Conservation (phyloP, 441 rosid species). For the Raphanus hybrid region DNA sequence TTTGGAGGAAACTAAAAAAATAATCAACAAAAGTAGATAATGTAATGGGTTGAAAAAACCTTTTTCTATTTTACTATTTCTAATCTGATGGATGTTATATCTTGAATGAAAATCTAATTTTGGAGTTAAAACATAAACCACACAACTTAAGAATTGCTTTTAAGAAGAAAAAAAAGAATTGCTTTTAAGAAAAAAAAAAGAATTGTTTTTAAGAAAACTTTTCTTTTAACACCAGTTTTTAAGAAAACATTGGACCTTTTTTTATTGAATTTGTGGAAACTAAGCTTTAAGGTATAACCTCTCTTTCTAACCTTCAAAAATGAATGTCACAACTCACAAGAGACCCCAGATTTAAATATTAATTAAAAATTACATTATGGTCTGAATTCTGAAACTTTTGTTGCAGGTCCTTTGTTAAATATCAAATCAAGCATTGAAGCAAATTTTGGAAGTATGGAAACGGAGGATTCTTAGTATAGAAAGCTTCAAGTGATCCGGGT, state of each 20-base stretch:
- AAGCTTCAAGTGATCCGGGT: background rate
- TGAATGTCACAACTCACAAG: background rate
- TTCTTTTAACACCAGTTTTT: too few species aligned
- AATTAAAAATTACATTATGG: background rate
- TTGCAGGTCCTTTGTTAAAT: background rate
- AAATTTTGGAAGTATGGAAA: background rate
- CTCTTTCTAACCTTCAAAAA: slow-evolving; percentile 3
- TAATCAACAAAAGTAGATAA: background rate
- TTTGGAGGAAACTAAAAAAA: slow-evolving; percentile 5
- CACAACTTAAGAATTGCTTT: background rate
- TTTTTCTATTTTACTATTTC: slow-evolving; percentile 8
- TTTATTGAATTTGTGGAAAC: slow-evolving; percentile 11
- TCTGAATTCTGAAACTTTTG: background rate
- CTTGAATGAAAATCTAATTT: slow-evolving; percentile 27
- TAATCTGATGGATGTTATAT: slow-evolving; percentile 24
- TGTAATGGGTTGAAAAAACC: slow-evolving; percentile 3
- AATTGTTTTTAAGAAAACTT: background rate
- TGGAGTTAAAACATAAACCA: slow-evolving; percentile 29
- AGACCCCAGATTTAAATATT: background rate
- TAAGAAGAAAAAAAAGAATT: background rate
- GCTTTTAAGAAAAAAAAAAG: background rate
- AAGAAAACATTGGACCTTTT: background rate
- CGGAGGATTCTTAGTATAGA: background rate
- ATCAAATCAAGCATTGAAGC: background rate
- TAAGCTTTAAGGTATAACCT: background rate